These are phyloP conservation scores for Neurospora sp. DNA, from an alignment of 495 filamentous ascomycete genomes.

Conservation along the genomic window DNA sequence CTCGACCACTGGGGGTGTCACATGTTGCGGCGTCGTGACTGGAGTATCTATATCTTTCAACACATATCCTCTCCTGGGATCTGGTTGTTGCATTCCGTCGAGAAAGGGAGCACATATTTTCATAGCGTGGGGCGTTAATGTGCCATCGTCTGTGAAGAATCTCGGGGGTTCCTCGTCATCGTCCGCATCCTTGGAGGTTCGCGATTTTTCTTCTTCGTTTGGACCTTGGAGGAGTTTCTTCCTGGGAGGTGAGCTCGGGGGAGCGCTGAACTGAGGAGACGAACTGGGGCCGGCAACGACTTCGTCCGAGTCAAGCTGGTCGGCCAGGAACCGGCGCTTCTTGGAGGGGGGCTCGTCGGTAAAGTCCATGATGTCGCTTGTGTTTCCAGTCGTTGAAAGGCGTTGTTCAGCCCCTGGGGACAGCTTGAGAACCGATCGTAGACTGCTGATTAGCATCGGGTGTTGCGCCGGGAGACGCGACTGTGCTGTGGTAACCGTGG, in stretches of 20 bases:
- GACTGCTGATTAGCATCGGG: background rate
- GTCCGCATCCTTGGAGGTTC: background rate
- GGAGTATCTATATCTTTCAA: background rate
- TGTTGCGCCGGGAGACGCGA: conserved; percentile 23
- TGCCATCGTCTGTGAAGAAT: background rate
- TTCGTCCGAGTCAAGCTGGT: conserved; percentile 32
- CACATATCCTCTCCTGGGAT: background rate
- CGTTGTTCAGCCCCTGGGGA: background rate
- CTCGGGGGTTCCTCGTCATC: background rate
- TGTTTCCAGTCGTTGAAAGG: background rate
- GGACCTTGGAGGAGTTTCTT: conserved; percentile 1
- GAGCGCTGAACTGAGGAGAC: background rate
- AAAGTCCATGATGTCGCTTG: conserved; percentile 39
- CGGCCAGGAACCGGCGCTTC: conserved; percentile 71
- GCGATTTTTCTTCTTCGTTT: background rate
- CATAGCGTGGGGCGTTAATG: background rate
- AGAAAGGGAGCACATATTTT: conserved; percentile 9
- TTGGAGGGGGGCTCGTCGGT: conserved; percentile 58
- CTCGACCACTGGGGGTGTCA: background rate
- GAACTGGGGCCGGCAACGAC: background rate
- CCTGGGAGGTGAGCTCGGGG: background rate
- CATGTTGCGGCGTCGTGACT: background rate
- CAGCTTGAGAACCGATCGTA: background rate
- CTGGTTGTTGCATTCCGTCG: conserved; percentile 9
- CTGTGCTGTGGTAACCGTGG: conserved; percentile 14